Base-by-base conservation (phyloP, 2,329 filamentous ascomycete species). In the Byssoonygena ceratinophila region DNA sequence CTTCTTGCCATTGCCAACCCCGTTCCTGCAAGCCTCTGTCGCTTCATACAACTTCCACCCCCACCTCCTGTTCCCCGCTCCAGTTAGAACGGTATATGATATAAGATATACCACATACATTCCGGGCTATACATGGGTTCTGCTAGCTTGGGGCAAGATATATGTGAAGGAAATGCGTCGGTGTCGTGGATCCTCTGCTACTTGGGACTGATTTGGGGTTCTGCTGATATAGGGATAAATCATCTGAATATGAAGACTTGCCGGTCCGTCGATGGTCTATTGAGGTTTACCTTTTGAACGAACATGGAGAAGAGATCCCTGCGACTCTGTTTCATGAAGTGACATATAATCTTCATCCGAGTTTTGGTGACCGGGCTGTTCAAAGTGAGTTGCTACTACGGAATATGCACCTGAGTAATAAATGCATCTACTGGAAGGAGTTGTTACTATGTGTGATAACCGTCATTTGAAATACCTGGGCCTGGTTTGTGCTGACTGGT, bases 211-310 rank as follows among this genome's bases (percentile, higher is more conserved):
- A 4, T 4, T 51, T 39, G 14, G 31, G 52, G 36, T 55, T 44
- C 20, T 49, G 54, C 54, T 34, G 11, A 11, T 29, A 50, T 46
- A 56, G 85, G 65, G 81, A 87, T 64, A 89, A 90, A 67, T 82
- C 86, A 18, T 85, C 87, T 12, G 85, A 84, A 36, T 79, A 88
- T 59, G 86, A 90, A 62, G 89, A 89, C 2, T 95, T 90, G 64
- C 92, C 92, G 9, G 90, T 96, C 81, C 84, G 92, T 68, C 77
- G 81, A 71, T 98, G 92, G 92, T 89, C 80, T 60, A 86, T 97
- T 66, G 83, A 85, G 70, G 76, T 98, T 60, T 87, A 81, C 71
- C 70, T 97, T 49, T 69, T 96, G 52, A 89, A 95, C 59, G 85
- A 94, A 62, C 81, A 87, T 58, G 90, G 89, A 60, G 86, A 92